These are phyloP conservation scores for Phytopythium delawarense DNA, from an alignment of 352 stramenopile genomes.

Conservation along the genomic window DNA sequence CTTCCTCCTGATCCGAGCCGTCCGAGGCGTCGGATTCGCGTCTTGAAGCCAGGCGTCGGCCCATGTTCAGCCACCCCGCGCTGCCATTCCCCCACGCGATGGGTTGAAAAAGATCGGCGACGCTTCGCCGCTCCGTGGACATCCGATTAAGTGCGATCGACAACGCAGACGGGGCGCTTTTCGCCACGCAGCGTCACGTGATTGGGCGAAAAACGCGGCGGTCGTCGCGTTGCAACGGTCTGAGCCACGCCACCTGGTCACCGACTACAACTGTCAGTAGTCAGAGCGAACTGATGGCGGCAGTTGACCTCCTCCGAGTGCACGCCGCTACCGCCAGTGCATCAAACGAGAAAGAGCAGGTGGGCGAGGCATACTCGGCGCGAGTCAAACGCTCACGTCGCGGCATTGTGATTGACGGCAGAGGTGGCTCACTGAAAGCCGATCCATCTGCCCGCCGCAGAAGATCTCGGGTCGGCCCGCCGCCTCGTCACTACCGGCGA, in stretches of 20 bases:
- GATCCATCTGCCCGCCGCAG: background rate
- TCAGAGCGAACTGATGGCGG: background rate
- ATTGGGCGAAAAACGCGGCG: background rate
- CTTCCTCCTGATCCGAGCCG: background rate
- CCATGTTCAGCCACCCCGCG: background rate
- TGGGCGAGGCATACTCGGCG: background rate
- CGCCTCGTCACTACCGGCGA: background rate
- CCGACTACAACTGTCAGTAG: conserved; percentile 1
- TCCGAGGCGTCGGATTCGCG: background rate
- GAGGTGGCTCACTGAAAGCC: background rate
- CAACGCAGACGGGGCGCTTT: background rate
- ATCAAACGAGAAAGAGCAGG: background rate
- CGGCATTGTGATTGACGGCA: conserved; percentile 3
- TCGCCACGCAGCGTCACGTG: conserved; percentile 5
- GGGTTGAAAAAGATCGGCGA: conserved; percentile 6
- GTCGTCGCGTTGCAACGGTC: background rate
- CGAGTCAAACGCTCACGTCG: background rate
- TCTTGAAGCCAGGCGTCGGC: background rate
- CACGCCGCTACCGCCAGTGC: conserved; percentile 1
- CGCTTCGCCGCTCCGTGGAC: background rate
- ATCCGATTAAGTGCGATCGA: background rate
- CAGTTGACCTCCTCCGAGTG: background rate
- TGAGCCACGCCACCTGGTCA: background rate
- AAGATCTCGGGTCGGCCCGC: background rate
- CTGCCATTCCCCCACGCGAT: background rate